These are phyloP conservation scores for Biscutella laevigata DNA, from an alignment of 441 rosid genomes.

Conservation along the genomic window DNA sequence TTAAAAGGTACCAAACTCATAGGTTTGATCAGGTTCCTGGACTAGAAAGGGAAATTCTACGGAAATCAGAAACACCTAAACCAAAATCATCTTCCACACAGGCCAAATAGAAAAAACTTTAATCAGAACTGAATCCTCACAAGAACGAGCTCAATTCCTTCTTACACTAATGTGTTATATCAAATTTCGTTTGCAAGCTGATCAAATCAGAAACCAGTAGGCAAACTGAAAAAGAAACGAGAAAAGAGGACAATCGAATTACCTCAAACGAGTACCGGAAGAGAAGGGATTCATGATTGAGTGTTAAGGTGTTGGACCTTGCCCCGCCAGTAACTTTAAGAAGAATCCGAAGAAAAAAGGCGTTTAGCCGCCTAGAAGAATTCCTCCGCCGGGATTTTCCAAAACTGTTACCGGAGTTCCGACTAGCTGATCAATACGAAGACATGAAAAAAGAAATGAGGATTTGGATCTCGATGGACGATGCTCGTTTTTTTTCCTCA, in stretches of 20 bases:
- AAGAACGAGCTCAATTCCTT: slow-evolving; percentile 17
- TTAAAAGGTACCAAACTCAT: neutral
- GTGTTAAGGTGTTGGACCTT: slow-evolving; percentile 25
- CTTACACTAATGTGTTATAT: neutral
- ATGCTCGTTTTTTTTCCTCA: slow-evolving; percentile 21
- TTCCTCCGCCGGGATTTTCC: slow-evolving; percentile 17
- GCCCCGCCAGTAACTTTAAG: slow-evolving; percentile 18
- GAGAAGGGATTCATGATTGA: slow-evolving; percentile 97
- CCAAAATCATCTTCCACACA: neutral
- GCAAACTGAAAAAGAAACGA: neutral
- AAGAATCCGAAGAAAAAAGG: neutral
- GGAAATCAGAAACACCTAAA: neutral
- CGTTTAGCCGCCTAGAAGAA: neutral
- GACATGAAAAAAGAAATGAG: slow-evolving; percentile 28
- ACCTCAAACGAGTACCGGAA: slow-evolving; percentile 95
- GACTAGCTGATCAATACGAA: slow-evolving; percentile 29
- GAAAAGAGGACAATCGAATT: slow-evolving; percentile 15
- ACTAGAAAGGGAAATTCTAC: neutral
- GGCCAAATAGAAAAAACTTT: neutral
- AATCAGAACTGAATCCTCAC: neutral
- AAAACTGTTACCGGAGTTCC: slow-evolving; percentile 30
- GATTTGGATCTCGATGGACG: slow-evolving; percentile 48
- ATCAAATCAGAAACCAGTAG: neutral
- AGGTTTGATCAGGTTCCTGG: neutral
- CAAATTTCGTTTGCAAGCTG: neutral